phyloP scores from a whole-genome alignment of 352 stramenopile genomes.

The Phytophthora macrochlamydospora region DNA sequence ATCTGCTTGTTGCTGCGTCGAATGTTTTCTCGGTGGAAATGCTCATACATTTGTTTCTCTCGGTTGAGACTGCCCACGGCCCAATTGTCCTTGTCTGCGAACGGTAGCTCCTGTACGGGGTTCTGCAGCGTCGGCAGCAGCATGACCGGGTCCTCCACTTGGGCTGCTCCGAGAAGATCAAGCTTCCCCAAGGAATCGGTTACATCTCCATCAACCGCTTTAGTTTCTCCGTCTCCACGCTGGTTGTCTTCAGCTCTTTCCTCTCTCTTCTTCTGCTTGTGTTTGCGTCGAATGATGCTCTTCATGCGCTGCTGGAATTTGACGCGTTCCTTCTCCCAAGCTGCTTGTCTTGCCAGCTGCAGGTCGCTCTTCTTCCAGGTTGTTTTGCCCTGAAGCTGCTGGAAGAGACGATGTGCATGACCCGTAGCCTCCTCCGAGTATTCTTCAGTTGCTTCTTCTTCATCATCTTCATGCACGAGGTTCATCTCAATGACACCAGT shows the following conservation, averaged over 20 bases:
- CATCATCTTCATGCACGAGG: constrained; percentile 1
- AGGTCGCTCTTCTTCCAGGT: constrained; percentile 83
- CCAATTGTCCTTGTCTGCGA: constrained; percentile 85
- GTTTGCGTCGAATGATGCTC: constrained; percentile 61
- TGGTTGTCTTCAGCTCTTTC: constrained; percentile 20
- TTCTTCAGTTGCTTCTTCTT: constrained; percentile 13
- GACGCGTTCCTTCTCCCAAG: constrained; percentile 64
- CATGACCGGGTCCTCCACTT: constrained; percentile 16
- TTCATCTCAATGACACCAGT: constrained; percentile 16
- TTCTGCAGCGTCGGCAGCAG: constrained; percentile 51
- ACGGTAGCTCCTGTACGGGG: constrained; percentile 53
- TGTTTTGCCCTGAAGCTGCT: constrained; percentile 64
- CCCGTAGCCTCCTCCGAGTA: not conserved
- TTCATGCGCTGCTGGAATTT: constrained; percentile 84
- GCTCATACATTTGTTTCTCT: constrained; percentile 74
- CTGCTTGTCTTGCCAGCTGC: constrained; percentile 62
- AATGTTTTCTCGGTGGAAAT: constrained; percentile 74
- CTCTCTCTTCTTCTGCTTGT: constrained; percentile 19
- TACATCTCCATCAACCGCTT: constrained; percentile 17
- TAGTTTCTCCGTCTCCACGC: constrained; percentile 4
- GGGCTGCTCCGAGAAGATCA: constrained; percentile 14
- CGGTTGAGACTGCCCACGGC: constrained; percentile 73
- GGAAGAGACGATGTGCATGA: constrained; percentile 57
- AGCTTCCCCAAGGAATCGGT: constrained; percentile 31
- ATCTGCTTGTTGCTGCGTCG: constrained; percentile 59